Evolutionary conservation across 768 basidiomycete genomes (phyloP).

Genomic region (Calvatia gigantea): DNA sequence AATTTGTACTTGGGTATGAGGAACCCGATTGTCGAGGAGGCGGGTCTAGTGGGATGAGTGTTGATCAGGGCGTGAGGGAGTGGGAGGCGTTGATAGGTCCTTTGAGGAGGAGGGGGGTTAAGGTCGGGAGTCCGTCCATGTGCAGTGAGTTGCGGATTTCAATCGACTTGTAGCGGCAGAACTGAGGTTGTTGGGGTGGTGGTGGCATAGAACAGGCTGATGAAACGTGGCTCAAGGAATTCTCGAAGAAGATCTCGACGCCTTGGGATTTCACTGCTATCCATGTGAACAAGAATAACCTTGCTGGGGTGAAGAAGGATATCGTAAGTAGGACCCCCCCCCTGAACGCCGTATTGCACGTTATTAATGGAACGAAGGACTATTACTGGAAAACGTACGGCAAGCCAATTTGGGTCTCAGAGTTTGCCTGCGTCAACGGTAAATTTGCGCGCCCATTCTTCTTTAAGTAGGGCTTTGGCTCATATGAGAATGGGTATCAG

Average conservation of each 20-base stretch:
- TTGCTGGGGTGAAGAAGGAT: conserved; percentile 40
- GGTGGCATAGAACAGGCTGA: conserved; percentile 40
- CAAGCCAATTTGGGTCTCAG: conserved; percentile 47
- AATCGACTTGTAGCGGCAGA: too few species aligned
- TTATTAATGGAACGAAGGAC: conserved; percentile 23
- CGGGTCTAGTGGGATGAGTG: conserved; percentile 42
- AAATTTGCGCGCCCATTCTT: not conserved
- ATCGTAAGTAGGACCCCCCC: conserved; percentile 26
- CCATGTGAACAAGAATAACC: conserved; percentile 45
- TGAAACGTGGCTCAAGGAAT: conserved; percentile 43
- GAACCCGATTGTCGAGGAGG: conserved; percentile 45
- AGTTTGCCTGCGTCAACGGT: conserved; percentile 48
- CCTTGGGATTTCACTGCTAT: conserved; percentile 45
- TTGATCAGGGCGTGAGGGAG: conserved; percentile 33
- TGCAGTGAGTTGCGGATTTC: conserved; percentile 34
- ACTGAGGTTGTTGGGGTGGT: too few species aligned
- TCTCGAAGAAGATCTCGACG: conserved; percentile 33
- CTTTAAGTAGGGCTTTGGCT: not conserved
- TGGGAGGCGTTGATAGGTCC: conserved; percentile 43
- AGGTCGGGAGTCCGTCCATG: conserved; percentile 44
- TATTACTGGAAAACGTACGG: conserved; percentile 38
- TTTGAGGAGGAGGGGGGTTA: conserved; percentile 34
- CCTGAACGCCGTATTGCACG: not conserved
- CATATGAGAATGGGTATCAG: conserved; percentile 16
- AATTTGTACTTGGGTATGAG: conserved; percentile 42